Evolutionary conservation across 192 early-diverging fungal genomes (phyloP), one percentile per base, ranked within the genome.

Genomic region (Dispira parvispora): DNA sequence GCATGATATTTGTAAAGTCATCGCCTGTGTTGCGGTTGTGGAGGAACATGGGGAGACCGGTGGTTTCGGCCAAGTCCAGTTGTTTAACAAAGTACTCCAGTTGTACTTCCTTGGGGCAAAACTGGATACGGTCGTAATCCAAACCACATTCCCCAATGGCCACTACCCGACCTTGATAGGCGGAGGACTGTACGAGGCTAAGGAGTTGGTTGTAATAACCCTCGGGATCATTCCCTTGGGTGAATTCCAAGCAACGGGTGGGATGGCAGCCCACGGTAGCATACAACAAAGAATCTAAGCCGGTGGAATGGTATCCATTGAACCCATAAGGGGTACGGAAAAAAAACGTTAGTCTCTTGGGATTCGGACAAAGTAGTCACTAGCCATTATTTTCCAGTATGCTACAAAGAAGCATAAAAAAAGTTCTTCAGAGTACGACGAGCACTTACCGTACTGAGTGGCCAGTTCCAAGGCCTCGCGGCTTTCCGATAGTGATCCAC

Each of bases 101-200:
- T 71, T 94, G 91, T 8, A 73, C 75, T 20, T 85, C 86, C 64
- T 81, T 84, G 45, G 78, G 75, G 25, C 86, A 89, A 68, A 94
- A 94, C 8, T 91, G 77, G 50, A 87, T 71, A 9, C 96, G 82
- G 68, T 98, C 95, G 69, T 94, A 98, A 69, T 98, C 96, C 65
- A 79, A 76, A 11, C 96, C 96, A 64, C 88, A 93, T 65, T 98
- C 96, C 42, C 96, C 96, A 66, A 98, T 80, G 2, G 94, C 96
- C 2, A 93, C 89, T 0, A 98, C 78, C 45, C 79, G 78, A 53
- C 68, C 73, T 20, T 67, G 66, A 25, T 74, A 69, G 3, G 28
- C 42, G 18, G 71, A 65, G 38, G 70, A 26, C 71, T 66, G 10
- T 25, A 67, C 66, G 14, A 83, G 61, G 8, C 73, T 64, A 43